phyloP scores from a whole-genome alignment of 2,329 filamentous ascomycete genomes.

The Aureobasidium sp. region DNA sequence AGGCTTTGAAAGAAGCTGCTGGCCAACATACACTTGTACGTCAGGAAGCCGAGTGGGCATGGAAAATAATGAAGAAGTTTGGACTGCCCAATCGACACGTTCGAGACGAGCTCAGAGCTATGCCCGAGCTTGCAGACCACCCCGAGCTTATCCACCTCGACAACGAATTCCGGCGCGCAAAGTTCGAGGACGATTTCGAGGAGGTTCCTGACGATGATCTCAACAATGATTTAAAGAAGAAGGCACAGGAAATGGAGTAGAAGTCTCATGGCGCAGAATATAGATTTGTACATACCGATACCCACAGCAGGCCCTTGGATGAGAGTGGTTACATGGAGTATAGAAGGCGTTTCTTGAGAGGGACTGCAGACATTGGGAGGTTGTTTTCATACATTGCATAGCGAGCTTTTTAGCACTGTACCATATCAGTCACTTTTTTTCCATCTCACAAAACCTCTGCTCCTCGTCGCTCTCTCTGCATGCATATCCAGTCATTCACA shows the following conservation, averaged over 20 bases:
- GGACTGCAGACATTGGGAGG: not conserved
- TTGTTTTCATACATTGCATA: not conserved
- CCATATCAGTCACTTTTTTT: not conserved
- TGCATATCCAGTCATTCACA: not conserved
- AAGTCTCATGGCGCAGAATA: not conserved
- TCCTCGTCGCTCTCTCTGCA: not conserved
- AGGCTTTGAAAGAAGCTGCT: not conserved
- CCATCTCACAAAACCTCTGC: not conserved
- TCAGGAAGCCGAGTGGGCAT: not conserved
- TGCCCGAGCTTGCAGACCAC: not conserved
- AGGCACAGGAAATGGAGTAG: not conserved
- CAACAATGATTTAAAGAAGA: not conserved
- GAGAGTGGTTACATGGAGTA: not conserved
- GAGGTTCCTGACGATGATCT: not conserved
- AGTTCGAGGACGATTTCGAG: not conserved
- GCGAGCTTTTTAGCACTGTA: not conserved
- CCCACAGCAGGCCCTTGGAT: not conserved
- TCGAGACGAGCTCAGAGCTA: not conserved
- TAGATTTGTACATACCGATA: not conserved
- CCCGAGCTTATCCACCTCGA: not conserved
- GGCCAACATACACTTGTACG: not conserved
- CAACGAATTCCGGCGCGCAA: not conserved
- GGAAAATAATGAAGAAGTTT: not conserved
- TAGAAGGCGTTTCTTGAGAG: not conserved
- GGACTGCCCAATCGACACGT: not conserved